Evolutionary conservation across 306 rosid genomes (phyloP).

Genomic region (Cicer yamashitae): DNA sequence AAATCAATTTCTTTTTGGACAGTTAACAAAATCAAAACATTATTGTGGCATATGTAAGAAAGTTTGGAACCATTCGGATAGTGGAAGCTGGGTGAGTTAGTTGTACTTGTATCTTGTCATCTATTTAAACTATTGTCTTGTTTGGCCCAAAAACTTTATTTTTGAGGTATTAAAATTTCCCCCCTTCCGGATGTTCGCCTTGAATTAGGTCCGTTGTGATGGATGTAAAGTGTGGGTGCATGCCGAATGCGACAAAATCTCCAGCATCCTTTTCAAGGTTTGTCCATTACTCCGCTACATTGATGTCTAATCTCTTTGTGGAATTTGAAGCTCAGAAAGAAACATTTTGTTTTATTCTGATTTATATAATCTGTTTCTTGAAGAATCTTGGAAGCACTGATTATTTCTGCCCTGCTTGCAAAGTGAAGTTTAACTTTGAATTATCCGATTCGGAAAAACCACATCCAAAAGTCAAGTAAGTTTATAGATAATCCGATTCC

Average conservation of each 20-base stretch:
- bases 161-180: constrained; percentile 16
- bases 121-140: constrained; percentile 20
- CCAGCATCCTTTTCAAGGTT: constrained; percentile 83
- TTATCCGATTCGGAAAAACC: constrained; percentile 84
- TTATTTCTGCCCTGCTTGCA: constrained; percentile 94
- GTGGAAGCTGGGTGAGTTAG: constrained; percentile 93
- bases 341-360: constrained; percentile 49
- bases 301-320: constrained; percentile 33
- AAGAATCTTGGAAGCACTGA: constrained; percentile 91
- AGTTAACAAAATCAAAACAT: constrained; percentile 83
- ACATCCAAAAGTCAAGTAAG: constrained; percentile 74
- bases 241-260: constrained; percentile 89
- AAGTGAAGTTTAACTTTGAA: constrained; percentile 88
- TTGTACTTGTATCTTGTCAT: constrained; percentile 30
- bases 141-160: neutral
- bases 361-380: constrained; percentile 40
- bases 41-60: constrained; percentile 95
- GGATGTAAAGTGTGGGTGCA: constrained; percentile 99
- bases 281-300: constrained; percentile 28
- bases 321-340: constrained; percentile 30
- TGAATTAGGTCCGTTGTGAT: constrained; percentile 84
- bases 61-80: constrained; percentile 86
- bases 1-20: constrained; percentile 42
- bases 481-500: constrained; percentile 12
- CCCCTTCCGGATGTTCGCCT: constrained; percentile 30